These are phyloP conservation scores for Datisca glomerata DNA, from an alignment of 306 rosid genomes.

Conservation along the genomic window DNA sequence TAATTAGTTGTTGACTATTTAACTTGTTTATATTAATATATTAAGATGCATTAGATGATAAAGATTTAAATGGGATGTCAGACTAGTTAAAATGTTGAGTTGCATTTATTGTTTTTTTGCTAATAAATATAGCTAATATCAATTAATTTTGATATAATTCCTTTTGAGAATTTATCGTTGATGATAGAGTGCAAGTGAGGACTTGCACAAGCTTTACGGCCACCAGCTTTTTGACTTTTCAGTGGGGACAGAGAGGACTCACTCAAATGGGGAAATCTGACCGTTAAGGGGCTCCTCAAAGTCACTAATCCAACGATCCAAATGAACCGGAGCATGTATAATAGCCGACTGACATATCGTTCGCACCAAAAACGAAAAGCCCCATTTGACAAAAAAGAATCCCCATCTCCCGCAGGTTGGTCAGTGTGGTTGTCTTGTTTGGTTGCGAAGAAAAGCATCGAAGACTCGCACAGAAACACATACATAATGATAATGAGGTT, in stretches of 20 bases:
- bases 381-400: slow-evolving; percentile 1
- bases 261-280: neutral
- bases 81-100: too few species aligned
- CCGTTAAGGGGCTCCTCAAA: neutral
- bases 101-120: too few species aligned
- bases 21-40: too few species aligned
- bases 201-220: too few species aligned
- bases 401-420: slow-evolving; percentile 10
- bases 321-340: slow-evolving; percentile 1
- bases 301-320: slow-evolving; percentile 16
- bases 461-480: slow-evolving; percentile 7
- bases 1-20: too few species aligned
- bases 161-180: too few species aligned
- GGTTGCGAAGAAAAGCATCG: slow-evolving; percentile 50
- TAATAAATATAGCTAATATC: too few species aligned
- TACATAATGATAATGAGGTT: slow-evolving; percentile 17
- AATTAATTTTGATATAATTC: too few species aligned
- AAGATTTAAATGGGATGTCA: too few species aligned
- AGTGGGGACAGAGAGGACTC: neutral
- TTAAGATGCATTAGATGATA: too few species aligned
- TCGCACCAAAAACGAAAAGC: slow-evolving; percentile 2
- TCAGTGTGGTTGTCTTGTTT: slow-evolving; percentile 24
- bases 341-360: slow-evolving; percentile 4
- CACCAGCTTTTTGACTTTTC: neutral
- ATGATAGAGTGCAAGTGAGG: too few species aligned